A percentile compares a stretch with the other conserved stretches of the same genome.
phyloP scores from a whole-genome alignment of 1,139 yeast genomes.

The Debaryomyces sp. region DNA sequence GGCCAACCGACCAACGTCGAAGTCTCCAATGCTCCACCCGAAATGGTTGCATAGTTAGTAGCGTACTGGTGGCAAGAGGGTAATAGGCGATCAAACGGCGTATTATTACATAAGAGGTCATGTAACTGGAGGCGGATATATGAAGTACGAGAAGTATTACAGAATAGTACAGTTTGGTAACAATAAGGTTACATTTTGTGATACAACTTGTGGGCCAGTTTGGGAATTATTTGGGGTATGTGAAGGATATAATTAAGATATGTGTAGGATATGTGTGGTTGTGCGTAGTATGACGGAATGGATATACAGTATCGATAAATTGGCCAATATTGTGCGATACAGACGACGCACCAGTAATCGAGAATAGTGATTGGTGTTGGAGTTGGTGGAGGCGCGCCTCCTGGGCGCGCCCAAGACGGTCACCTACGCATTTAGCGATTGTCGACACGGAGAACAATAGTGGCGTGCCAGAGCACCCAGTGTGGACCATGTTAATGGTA shows the following conservation, averaged over 20 bases:
- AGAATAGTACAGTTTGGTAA: neutral
- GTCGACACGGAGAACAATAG: neutral
- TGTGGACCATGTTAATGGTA: neutral
- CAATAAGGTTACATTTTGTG: no score
- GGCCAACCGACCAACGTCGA: neutral
- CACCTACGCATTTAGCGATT: neutral
- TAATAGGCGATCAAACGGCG: neutral
- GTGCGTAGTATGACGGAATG: neutral
- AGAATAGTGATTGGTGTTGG: neutral
- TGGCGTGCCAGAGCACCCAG: neutral
- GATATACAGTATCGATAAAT: neutral
- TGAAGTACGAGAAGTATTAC: neutral
- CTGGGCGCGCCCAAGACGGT: neutral
- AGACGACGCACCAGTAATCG: neutral
- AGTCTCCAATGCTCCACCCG: neutral
- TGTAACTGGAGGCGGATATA: neutral
- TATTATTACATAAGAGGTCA: conserved; percentile 5
- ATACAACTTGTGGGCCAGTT: no score
- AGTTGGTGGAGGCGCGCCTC: neutral
- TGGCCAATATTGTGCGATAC: neutral
- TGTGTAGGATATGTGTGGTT: neutral
- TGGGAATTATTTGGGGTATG: neutral
- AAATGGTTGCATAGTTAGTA: conserved; percentile 2
- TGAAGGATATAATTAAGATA: neutral
- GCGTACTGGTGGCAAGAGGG: neutral